Base-by-base conservation (phyloP, 352 stramenopile species). In the Globisporangium middletonii region DNA sequence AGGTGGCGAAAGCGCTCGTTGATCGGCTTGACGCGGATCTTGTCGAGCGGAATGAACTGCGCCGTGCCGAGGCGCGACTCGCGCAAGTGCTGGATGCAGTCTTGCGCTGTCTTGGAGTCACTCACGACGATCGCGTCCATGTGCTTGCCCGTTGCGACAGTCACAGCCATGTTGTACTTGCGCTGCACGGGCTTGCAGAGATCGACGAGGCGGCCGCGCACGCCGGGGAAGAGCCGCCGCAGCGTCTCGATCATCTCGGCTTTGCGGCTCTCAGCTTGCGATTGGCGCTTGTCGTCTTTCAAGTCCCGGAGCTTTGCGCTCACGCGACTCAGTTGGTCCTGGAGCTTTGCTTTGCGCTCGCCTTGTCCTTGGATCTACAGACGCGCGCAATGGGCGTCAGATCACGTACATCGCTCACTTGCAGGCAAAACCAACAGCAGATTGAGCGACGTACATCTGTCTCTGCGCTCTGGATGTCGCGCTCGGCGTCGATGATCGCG, bases 161-260 rank as follows among this genome's bases (percentile, higher is more conserved):
- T 98, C 23, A 99, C 93, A 26, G 96, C 97, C 68, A 99, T 87
- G 69, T 98, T 98, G 77, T 98, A 99, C 59, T 97, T 94, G 38
- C 93, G 77, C 65, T 99, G 94, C 19, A 94, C 89, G 0, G 97
- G 97, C 47, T 96, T 97, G 77, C 95, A 99, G 7, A 99, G 68
- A 65, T 99, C 96, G 0, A 98, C 94, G 0, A 99, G 72, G 18
- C 97, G 88, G 3, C 97, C 97, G 28, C 88, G 83, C 33, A 99
- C 97, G 37, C 95, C 83, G 54, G 88, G 86, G 64, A 94, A 97
- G n/a, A 84, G 83, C 46, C 72, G 72, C 63, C 91, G 91, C 16
- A 97, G 68, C 0, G 79, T 80, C 47, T 96, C 86, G n/a, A 94
- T 54, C 11, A 62, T 89, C 43, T 97, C 87, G 0, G 68, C 64